Evolutionary conservation across 768 basidiomycete genomes (phyloP), one percentile per base, ranked within the genome.

Genomic region (Russula sp.): DNA sequence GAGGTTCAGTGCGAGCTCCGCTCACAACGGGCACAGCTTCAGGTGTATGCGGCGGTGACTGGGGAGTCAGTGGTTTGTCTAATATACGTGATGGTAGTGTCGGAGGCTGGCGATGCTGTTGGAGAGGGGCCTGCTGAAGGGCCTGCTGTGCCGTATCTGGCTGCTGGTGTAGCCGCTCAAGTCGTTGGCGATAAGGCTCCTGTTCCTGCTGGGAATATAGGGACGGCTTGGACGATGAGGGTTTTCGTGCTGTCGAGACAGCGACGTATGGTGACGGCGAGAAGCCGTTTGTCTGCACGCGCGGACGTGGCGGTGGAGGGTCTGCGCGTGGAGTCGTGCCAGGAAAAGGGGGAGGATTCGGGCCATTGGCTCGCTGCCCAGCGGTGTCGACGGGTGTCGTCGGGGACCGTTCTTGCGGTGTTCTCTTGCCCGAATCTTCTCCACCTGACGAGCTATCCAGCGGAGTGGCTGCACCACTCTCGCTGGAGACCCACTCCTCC

Each of bases 401-500:
- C 9, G 63, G 52, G 18, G 63, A 64, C 4, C 50, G 60, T 57
- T 75, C 71, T 27, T 71, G 65, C 0, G 73, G 73, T 7, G 73
- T 71, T 22, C 63, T 68, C 39, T 62, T 63, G 32, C 52, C 52
- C 13, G 68, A 64, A 18, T 69, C 76, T 22, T 60, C 64, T 20
- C 77, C 77, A 55, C 80, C 79, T 0, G 82, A 81, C 44, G 77
- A 78, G 55, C 75, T 63, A 53, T 60, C 64, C 13, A 61, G 51
- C 22, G 88, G 89, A 1, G 88, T 90, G 0, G 76, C 87, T 0
- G 82, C 85, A 7, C 87, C 88, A 69, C 87, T 89, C 73, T 88
- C 87, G 71, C 85, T 88, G 32, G 88, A 90, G 1, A 87, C 79
- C 88, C 88, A 90, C 61, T 84, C 89, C 59, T 88, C 87, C 11